Evolutionary conservation across 2,329 filamentous ascomycete species (phyloP).

Genomic region (Leptoxyphium fumago): DNA sequence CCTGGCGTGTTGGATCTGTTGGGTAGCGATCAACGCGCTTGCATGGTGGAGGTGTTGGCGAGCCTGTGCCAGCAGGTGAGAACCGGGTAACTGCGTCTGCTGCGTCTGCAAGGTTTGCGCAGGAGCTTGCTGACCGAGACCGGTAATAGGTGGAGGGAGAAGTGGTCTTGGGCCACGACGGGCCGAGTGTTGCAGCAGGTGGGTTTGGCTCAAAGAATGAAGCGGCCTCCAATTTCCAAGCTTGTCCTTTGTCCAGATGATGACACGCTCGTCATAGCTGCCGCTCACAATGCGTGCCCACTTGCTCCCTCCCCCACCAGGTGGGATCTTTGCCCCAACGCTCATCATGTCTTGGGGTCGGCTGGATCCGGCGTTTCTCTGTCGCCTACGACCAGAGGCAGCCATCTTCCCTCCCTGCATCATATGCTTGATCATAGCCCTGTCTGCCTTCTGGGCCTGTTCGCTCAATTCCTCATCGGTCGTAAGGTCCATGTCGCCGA

Average conservation of each 20-base stretch:
- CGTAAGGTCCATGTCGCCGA: slow-evolving; percentile 65
- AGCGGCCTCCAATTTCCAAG: slow-evolving; percentile 73
- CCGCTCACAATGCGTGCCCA: slow-evolving; percentile 95
- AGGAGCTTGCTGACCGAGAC: no score
- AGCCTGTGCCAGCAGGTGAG: neutral
- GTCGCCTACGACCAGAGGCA: slow-evolving; percentile 19
- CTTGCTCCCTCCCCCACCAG: slow-evolving; percentile 74
- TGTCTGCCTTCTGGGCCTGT: slow-evolving; percentile 59
- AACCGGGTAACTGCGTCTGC: no score
- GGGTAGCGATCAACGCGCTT: neutral
- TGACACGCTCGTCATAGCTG: slow-evolving; percentile 89
- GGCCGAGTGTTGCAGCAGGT: neutral
- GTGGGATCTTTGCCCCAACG: slow-evolving; percentile 73
- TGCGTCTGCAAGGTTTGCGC: no score
- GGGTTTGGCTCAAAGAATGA: slow-evolving; percentile 34
- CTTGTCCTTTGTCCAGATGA: slow-evolving; percentile 75
- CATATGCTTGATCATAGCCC: slow-evolving; percentile 50
- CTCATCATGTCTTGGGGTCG: slow-evolving; percentile 63
- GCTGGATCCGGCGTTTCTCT: slow-evolving; percentile 55
- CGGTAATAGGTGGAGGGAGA: no score
- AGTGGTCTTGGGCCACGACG: neutral
- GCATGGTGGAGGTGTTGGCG: neutral
- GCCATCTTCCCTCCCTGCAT: slow-evolving; percentile 28
- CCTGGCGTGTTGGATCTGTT: neutral
- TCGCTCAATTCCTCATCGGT: slow-evolving; percentile 59